Conservation (phyloP, 129 eudicot species). For the Mikania micrantha region DNA sequence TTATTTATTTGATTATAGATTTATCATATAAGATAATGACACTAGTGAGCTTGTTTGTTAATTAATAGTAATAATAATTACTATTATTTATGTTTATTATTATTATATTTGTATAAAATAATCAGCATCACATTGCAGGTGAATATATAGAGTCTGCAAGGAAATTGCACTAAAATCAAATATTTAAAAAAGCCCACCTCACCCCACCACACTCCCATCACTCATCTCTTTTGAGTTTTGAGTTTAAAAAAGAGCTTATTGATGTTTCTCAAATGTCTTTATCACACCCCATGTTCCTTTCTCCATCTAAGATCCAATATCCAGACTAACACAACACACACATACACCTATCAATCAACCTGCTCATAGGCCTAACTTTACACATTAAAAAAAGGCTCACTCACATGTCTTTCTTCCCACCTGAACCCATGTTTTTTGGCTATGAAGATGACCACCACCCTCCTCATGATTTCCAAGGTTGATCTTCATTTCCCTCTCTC, state of each 20-base stretch:
- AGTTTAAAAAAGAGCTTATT: slow-evolving; percentile 32
- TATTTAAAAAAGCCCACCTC: slow-evolving; percentile 1
- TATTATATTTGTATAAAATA: slow-evolving; percentile 11
- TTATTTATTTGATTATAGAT: neutral
- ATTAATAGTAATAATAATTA: too few species aligned
- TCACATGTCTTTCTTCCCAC: slow-evolving; percentile 53
- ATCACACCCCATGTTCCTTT: slow-evolving; percentile 45
- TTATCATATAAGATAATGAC: slow-evolving; percentile 20
- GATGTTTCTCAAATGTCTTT: slow-evolving; percentile 47
- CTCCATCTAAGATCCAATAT: slow-evolving; percentile 37
- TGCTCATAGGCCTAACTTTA: slow-evolving; percentile 33
- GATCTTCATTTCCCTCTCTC: neutral
- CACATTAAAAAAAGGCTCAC: slow-evolving; percentile 9
- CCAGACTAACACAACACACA: slow-evolving; percentile 14
- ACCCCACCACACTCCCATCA: slow-evolving; percentile 19
- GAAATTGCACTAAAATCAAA: slow-evolving; percentile 31
- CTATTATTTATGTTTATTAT: neutral
- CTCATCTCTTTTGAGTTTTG: slow-evolving; percentile 13
- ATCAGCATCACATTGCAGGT: slow-evolving; percentile 37
- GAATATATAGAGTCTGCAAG: slow-evolving; percentile 32
- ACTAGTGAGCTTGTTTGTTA: slow-evolving; percentile 23
- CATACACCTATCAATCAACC: slow-evolving; percentile 22
- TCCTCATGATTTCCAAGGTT: slow-evolving; percentile 74
- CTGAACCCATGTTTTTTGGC: slow-evolving; percentile 59
- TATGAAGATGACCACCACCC: slow-evolving; percentile 47